Conservation (phyloP, 2,329 filamentous ascomycete genomes). For the Penicillium sumatraense region DNA sequence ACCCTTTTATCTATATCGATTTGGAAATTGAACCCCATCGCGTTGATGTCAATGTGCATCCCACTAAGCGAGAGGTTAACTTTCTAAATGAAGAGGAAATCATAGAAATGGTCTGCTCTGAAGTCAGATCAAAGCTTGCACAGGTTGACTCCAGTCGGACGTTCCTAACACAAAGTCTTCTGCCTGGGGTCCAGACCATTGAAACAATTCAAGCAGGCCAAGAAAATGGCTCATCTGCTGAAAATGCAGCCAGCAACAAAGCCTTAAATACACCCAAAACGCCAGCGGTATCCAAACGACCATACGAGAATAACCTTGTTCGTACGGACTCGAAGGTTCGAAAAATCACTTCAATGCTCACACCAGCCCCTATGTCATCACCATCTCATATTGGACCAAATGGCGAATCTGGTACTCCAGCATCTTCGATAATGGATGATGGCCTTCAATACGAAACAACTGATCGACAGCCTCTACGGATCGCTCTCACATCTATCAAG, state of each 20-base stretch:
- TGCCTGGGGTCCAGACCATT: slow-evolving; percentile 66
- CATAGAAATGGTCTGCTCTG: slow-evolving; percentile 79
- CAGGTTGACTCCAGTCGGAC: slow-evolving; percentile 92
- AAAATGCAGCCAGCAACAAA: slow-evolving; percentile 41
- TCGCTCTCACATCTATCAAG: slow-evolving; percentile 82
- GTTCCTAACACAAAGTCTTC: slow-evolving; percentile 89
- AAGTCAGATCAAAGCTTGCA: slow-evolving; percentile 76
- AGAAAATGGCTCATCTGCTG: slow-evolving; percentile 17
- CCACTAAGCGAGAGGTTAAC: slow-evolving; percentile 95
- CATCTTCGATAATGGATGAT: slow-evolving; percentile 42
- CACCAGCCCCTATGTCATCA: slow-evolving; percentile 50
- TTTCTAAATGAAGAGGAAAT: slow-evolving; percentile 98
- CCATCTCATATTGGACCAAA: slow-evolving; percentile 30
- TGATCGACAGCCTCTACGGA: slow-evolving; percentile 70
- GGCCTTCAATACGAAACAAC: slow-evolving; percentile 72
- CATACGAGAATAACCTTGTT: slow-evolving; percentile 85
- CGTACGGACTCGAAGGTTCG: slow-evolving; percentile 85
- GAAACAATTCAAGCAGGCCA: slow-evolving; percentile 35
- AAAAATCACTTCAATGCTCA: slow-evolving; percentile 96
- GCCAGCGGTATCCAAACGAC: slow-evolving; percentile 52
- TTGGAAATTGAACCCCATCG: slow-evolving; percentile 89
- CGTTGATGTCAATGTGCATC: slow-evolving; percentile 97
- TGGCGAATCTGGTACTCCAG: slow-evolving; percentile 39
- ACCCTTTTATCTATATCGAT: slow-evolving; percentile 91
- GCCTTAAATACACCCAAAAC: slow-evolving; percentile 42